Evolutionary conservation across 2,329 filamentous ascomycete species (phyloP).

Genomic region (Pseudogymnoascus sp.): DNA sequence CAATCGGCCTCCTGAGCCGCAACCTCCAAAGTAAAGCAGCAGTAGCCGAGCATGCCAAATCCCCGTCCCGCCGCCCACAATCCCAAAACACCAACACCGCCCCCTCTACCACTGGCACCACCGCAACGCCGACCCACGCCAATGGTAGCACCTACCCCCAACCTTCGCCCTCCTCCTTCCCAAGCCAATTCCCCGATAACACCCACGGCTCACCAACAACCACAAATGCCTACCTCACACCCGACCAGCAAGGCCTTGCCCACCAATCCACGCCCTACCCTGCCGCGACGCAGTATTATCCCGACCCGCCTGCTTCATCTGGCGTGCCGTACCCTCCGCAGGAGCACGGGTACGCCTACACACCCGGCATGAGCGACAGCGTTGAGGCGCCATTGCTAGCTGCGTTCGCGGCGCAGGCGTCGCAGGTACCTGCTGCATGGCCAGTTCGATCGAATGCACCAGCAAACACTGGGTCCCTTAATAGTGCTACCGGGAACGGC

Average conservation of each 20-base stretch:
- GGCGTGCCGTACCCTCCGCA: slow-evolving; percentile 20
- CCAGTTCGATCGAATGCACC: slow-evolving; percentile 12
- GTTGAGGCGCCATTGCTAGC: slow-evolving; percentile 23
- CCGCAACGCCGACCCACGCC: neutral
- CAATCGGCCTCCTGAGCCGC: slow-evolving; percentile 39
- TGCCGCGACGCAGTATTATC: slow-evolving; percentile 27
- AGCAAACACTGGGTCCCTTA: neutral
- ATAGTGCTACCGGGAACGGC: neutral
- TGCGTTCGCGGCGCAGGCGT: slow-evolving; percentile 22
- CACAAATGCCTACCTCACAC: slow-evolving; percentile 16
- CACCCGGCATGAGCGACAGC: slow-evolving; percentile 13
- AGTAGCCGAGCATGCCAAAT: neutral
- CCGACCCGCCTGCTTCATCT: slow-evolving; percentile 17
- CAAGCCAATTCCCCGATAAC: slow-evolving; percentile 13
- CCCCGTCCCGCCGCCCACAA: neutral
- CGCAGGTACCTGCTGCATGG: slow-evolving; percentile 29
- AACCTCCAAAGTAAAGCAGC: slow-evolving; percentile 30
- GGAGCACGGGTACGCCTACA: slow-evolving; percentile 20
- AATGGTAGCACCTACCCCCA: slow-evolving; percentile 11
- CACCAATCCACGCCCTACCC: slow-evolving; percentile 27
- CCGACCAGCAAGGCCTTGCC: slow-evolving; percentile 17
- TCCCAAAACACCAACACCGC: slow-evolving; percentile 1
- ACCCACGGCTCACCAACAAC: slow-evolving; percentile 12
- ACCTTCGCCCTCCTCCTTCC: slow-evolving; percentile 7
- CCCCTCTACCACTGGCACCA: neutral